A percentile compares a stretch with the other conserved stretches of the same genome.
Conservation (phyloP, 306 rosid genomes). For the Urtica urens region DNA sequence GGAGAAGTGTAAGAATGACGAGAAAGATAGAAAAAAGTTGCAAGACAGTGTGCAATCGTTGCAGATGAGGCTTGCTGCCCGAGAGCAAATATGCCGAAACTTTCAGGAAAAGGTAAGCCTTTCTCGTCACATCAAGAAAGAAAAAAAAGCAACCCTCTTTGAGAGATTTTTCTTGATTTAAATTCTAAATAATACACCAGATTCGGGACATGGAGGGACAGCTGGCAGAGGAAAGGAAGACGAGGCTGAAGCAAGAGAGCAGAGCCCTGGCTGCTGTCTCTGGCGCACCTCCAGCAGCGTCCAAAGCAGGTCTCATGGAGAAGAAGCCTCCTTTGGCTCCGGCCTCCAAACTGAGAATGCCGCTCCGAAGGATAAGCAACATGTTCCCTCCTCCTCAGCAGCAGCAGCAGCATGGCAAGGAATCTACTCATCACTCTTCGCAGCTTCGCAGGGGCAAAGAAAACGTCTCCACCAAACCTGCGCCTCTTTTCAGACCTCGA, state of each 20-base stretch:
- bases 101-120: conserved; percentile 89
- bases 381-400: conserved; percentile 51
- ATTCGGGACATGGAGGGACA: conserved; percentile 89
- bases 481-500: conserved; percentile 31
- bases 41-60: conserved; percentile 60
- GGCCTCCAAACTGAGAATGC: conserved; percentile 48
- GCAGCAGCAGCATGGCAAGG: conserved; percentile 27
- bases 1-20: conserved; percentile 78
- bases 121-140: too few relatives aligned
- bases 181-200: conserved; percentile 26
- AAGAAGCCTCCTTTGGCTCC: conserved; percentile 82
- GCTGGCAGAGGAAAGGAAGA: conserved; percentile 73
- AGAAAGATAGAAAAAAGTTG: conserved; percentile 75
- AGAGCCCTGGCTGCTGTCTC: conserved; percentile 55
- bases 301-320: conserved; percentile 25
- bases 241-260: conserved; percentile 63
- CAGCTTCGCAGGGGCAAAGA: conserved; percentile 54
- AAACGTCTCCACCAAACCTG: conserved; percentile 34
- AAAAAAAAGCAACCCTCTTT: neutral
- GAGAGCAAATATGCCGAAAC: conserved; percentile 61
- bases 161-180: neutral
- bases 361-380: conserved; percentile 61
- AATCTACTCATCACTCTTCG: conserved; percentile 8
- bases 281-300: conserved; percentile 28
- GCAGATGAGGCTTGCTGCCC: conserved; percentile 70